These are phyloP conservation scores for Saksenaea vasiformis DNA, from an alignment of 371 early-diverging fungal genomes.

Conservation along the genomic window DNA sequence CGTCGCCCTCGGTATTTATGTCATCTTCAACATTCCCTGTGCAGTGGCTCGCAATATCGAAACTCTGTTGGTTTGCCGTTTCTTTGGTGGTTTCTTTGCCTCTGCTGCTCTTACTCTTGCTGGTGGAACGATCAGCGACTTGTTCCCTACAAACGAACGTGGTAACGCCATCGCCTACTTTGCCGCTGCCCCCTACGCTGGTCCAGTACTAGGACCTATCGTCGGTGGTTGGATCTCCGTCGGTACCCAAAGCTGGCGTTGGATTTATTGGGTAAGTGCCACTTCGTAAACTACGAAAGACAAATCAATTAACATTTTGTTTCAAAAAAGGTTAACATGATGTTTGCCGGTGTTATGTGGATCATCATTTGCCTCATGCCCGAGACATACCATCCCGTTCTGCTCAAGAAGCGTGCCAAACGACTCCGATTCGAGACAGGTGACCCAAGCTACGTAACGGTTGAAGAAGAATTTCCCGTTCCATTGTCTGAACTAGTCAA, in stretches of 20 bases:
- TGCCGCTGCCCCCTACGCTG: slow-evolving; percentile 50
- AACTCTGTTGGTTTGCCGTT: slow-evolving; percentile 43
- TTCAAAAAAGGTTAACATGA: slow-evolving; percentile 37
- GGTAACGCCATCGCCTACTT: slow-evolving; percentile 50
- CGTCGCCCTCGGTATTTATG: slow-evolving; percentile 32
- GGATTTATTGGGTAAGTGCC: slow-evolving; percentile 47
- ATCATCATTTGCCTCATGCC: slow-evolving; percentile 35
- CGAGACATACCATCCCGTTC: slow-evolving; percentile 44
- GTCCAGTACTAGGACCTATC: slow-evolving; percentile 49
- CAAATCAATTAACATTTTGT: neutral
- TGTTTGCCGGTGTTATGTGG: slow-evolving; percentile 44
- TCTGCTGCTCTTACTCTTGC: slow-evolving; percentile 39
- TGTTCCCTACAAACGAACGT: slow-evolving; percentile 35
- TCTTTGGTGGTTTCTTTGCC: slow-evolving; percentile 46
- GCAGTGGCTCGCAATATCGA: slow-evolving; percentile 42
- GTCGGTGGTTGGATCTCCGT: slow-evolving; percentile 49
- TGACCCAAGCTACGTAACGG: slow-evolving; percentile 35
- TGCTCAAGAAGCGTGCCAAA: slow-evolving; percentile 34
- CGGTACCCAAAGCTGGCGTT: slow-evolving; percentile 43
- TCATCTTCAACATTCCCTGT: slow-evolving; percentile 46
- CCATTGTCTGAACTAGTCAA: slow-evolving; percentile 32
- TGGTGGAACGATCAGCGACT: slow-evolving; percentile 46
- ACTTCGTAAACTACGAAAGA: neutral
- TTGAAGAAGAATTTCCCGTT: slow-evolving; percentile 37
- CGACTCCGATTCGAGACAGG: slow-evolving; percentile 29